Conservation (phyloP, 176 grass and related monocot species). For the Hordeum marinum region DNA sequence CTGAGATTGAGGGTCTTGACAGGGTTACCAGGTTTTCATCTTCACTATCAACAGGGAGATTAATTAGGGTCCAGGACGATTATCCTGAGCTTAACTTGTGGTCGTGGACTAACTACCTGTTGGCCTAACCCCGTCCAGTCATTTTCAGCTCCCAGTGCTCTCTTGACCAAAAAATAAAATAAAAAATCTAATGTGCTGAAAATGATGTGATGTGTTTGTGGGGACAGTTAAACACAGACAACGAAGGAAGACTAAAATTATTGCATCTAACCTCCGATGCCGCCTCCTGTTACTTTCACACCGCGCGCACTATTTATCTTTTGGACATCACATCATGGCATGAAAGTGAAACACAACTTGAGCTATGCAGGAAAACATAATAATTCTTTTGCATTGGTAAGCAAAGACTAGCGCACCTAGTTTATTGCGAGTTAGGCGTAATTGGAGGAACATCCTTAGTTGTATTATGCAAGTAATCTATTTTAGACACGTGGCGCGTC, state of each 20-base stretch:
- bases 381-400: not conserved
- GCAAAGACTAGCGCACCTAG: not conserved
- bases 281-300: conserved; percentile 22
- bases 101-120: not conserved
- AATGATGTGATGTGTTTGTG: not conserved
- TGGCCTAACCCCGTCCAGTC: not conserved
- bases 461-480: conserved; percentile 1
- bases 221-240: not conserved
- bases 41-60: not conserved
- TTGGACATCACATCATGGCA: conserved; percentile 40
- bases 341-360: conserved; percentile 22
- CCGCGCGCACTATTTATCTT: conserved; percentile 24
- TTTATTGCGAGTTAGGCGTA: conserved; percentile 35
- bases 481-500: conserved; percentile 24
- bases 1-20: not conserved
- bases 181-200: not conserved
- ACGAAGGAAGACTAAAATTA: not conserved
- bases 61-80: not conserved
- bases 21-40: not conserved
- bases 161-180: not conserved
- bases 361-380: not conserved
- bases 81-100: not conserved
- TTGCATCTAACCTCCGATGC: not conserved
- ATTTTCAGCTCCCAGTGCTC: not conserved
- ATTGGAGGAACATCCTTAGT: not conserved